Percentiles rank a stretch among this genome's conserved stretches.
Evolutionary conservation across 2,329 filamentous ascomycete species (phyloP).

Genomic region (Phialophora chinensis): DNA sequence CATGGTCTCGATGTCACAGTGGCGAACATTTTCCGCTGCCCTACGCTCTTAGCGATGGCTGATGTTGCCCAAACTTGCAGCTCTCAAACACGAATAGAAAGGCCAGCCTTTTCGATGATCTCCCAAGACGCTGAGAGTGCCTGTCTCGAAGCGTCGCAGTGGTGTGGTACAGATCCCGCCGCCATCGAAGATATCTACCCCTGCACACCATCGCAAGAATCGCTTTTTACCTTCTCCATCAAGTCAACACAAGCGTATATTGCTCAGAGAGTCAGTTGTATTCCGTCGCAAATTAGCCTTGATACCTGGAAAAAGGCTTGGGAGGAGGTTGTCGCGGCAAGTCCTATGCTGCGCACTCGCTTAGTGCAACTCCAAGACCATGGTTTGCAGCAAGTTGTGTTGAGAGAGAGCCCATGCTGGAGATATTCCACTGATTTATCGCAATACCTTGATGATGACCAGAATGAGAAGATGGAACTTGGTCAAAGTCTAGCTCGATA

Average conservation of each 20-base stretch:
- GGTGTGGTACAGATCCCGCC: slow-evolving; percentile 44
- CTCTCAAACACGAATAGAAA: slow-evolving; percentile 31
- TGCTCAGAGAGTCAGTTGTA: slow-evolving; percentile 52
- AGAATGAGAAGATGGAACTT: slow-evolving; percentile 44
- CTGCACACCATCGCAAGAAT: slow-evolving; percentile 53
- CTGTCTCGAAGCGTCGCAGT: slow-evolving; percentile 46
- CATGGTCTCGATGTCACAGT: slow-evolving; percentile 38
- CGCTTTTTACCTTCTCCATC: slow-evolving; percentile 54
- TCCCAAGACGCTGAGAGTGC: slow-evolving; percentile 46
- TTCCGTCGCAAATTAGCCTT: slow-evolving; percentile 49
- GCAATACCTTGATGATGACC: slow-evolving; percentile 39
- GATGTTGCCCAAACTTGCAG: slow-evolving; percentile 46
- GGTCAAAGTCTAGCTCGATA: slow-evolving; percentile 47
- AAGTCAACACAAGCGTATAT: slow-evolving; percentile 53
- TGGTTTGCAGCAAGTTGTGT: slow-evolving; percentile 50
- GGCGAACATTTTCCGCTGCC: slow-evolving; percentile 44
- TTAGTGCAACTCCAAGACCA: slow-evolving; percentile 49
- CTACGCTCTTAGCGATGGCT: slow-evolving; percentile 54
- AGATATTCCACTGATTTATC: slow-evolving; percentile 41
- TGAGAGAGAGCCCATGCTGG: slow-evolving; percentile 49
- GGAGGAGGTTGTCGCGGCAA: slow-evolving; percentile 52
- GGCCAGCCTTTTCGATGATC: slow-evolving; percentile 37
- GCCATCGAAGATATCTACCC: slow-evolving; percentile 51
- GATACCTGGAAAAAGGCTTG: slow-evolving; percentile 54
- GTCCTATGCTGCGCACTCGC: slow-evolving; percentile 58